phyloP scores from a whole-genome alignment of 176 grass and related monocot genomes.

The Oryza brachyantha region DNA sequence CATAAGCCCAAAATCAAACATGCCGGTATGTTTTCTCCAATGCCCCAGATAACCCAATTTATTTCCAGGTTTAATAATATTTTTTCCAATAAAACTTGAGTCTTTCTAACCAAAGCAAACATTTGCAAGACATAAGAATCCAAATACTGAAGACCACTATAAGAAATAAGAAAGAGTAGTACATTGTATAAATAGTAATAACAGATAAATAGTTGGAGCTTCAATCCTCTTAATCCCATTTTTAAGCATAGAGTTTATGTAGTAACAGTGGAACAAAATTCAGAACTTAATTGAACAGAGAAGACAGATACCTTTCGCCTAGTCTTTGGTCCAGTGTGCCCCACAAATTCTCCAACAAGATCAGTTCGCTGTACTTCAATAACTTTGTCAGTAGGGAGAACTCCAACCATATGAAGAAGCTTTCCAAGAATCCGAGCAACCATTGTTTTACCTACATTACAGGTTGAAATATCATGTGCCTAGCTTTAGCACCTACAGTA shows the following conservation, averaged over 20 bases:
- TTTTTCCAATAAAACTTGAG: background rate
- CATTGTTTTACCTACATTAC: conserved; percentile 94
- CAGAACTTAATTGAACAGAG: background rate
- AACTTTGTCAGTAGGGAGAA: conserved; percentile 88
- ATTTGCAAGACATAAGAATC: background rate
- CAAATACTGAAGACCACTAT: background rate
- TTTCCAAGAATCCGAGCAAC: conserved; percentile 94
- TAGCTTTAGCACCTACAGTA: background rate
- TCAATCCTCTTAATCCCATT: background rate
- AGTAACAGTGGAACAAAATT: conserved; percentile 2
- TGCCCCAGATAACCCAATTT: background rate
- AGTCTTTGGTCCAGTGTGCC: conserved; percentile 96
- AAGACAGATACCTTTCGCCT: conserved; percentile 69
- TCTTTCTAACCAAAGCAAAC: conserved; percentile 1
- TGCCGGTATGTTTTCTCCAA: background rate
- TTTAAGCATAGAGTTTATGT: background rate
- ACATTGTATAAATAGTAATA: background rate
- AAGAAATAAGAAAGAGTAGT: background rate
- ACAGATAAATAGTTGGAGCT: background rate
- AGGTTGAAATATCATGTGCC: conserved; percentile 29
- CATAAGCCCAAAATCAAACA: background rate
- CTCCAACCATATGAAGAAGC: conserved; percentile 78
- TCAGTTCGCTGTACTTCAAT: conserved; percentile 98
- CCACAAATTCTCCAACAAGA: conserved; percentile 97
- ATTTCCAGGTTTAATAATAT: background rate